Percentiles rank a stretch among this genome's conserved stretches.
These are phyloP conservation scores for Fusarium vanettenii DNA, from an alignment of 2,329 filamentous ascomycete species.

Conservation along the genomic window DNA sequence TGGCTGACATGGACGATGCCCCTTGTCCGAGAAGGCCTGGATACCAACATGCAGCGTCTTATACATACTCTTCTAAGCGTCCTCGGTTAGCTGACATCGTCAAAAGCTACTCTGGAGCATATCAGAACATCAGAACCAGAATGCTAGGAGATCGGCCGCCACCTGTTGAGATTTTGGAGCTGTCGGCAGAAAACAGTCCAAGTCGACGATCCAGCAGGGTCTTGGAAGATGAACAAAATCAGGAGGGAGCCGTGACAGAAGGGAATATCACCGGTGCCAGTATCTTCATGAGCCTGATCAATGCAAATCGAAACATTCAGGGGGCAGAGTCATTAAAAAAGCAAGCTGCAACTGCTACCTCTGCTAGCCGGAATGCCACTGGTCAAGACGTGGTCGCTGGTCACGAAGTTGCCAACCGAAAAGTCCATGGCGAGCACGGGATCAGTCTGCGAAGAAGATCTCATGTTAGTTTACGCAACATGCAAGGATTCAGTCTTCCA, in stretches of 20 bases:
- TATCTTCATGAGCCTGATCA: not conserved
- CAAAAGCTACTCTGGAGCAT: constrained; percentile 41
- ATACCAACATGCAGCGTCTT: constrained; percentile 44
- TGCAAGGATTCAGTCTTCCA: constrained; percentile 63
- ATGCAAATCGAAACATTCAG: not conserved
- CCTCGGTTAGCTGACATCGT: constrained; percentile 43
- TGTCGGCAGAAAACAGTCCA: constrained; percentile 16
- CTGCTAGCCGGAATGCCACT: constrained; percentile 19
- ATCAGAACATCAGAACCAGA: constrained; percentile 12
- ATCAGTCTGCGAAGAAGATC: constrained; percentile 62
- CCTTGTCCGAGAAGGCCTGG: constrained; percentile 13
- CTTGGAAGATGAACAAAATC: not conserved
- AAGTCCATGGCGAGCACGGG: constrained; percentile 45
- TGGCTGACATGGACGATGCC: constrained; percentile 6
- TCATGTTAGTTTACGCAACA: constrained; percentile 64
- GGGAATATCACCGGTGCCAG: constrained; percentile 1
- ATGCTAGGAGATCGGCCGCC: not conserved
- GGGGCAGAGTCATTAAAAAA: not conserved
- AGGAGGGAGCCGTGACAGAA: not conserved
- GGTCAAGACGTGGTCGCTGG: constrained; percentile 43
- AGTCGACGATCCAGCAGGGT: constrained; percentile 26
- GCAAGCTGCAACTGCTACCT: constrained; percentile 2
- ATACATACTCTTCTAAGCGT: constrained; percentile 31
- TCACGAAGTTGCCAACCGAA: constrained; percentile 39
- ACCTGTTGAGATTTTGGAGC: not conserved